These are phyloP conservation scores for Phlyctochytrium bullatum DNA, from an alignment of 192 early-diverging fungal species.

Conservation along the genomic window DNA sequence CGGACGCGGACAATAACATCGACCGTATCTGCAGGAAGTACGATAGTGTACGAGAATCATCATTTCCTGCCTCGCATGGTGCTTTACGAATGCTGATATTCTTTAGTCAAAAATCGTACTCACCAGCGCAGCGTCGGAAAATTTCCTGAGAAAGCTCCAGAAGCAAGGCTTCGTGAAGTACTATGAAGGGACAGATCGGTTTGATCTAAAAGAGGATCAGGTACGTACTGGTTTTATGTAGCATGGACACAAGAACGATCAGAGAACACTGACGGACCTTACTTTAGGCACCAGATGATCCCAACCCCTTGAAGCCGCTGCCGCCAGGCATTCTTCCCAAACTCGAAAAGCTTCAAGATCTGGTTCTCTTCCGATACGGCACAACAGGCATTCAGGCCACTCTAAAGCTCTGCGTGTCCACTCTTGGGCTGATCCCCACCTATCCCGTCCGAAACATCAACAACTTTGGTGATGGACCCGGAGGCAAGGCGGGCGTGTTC, in stretches of 20 bases:
- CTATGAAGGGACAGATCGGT: conserved; percentile 47
- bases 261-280: neutral
- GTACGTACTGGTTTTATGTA: conserved; percentile 19
- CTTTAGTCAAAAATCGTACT: conserved; percentile 35
- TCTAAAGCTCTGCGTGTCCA: conserved; percentile 60
- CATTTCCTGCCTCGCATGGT: neutral
- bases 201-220: conserved; percentile 42
- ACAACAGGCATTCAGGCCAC: conserved; percentile 77
- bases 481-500: conserved; percentile 54
- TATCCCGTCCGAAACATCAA: conserved; percentile 74
- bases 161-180: conserved; percentile 52
- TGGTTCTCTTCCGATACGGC: conserved; percentile 81
- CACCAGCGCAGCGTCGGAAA: conserved; percentile 44
- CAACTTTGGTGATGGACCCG: conserved; percentile 51
- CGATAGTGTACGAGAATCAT: conserved; percentile 40
- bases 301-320: conserved; percentile 19
- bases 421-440: conserved; percentile 66
- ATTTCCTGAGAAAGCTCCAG: conserved; percentile 47
- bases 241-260: neutral
- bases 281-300: conserved; percentile 6
- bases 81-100: neutral
- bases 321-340: conserved; percentile 6
- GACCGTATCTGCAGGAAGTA: conserved; percentile 73
- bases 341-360: conserved; percentile 54
- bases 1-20: conserved; percentile 81